phyloP scores from a whole-genome alignment of 805 yeast genomes.

The Kurtzmaniella cleridarum region DNA sequence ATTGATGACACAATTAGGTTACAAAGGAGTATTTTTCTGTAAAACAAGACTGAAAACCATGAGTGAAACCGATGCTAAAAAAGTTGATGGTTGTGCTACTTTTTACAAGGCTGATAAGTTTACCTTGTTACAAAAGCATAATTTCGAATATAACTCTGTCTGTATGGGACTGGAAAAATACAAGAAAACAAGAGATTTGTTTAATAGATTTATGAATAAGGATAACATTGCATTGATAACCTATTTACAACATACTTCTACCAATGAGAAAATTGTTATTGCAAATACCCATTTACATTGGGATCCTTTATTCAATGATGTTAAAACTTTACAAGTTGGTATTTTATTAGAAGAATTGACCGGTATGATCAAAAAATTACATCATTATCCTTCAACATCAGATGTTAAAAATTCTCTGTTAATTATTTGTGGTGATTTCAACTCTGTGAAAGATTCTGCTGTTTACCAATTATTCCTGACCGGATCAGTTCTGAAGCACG shows the following conservation, averaged over 20 bases:
- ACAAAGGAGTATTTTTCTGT: conserved; percentile 74
- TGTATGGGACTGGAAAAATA: conserved; percentile 80
- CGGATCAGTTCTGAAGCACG: conserved; percentile 74
- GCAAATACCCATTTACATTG: conserved; percentile 96
- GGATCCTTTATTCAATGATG: conserved; percentile 97
- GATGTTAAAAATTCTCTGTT: conserved; percentile 64
- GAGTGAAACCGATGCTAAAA: conserved; percentile 72
- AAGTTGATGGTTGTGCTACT: conserved; percentile 98
- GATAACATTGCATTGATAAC: conserved; percentile 86
- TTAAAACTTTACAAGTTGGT: conserved; percentile 92
- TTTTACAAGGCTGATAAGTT: conserved; percentile 72
- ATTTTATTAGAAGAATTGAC: conserved; percentile 85
- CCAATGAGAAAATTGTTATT: conserved; percentile 67
- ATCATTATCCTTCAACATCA: conserved; percentile 30
- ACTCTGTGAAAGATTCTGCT: conserved; percentile 81
- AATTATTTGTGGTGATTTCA: conserved; percentile 91
- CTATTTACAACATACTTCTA: conserved; percentile 63
- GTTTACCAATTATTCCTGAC: conserved; percentile 85
- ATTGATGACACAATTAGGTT: conserved; percentile 64
- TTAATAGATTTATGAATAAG: conserved; percentile 92
- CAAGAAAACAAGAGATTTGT: conserved; percentile 89
- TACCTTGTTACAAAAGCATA: conserved; percentile 61
- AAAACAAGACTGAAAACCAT: conserved; percentile 92
- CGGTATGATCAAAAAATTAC: conserved; percentile 47
- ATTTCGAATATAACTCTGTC: conserved; percentile 76